Base-by-base conservation (phyloP, 331 rosid genomes). In the Malus hybrid region DNA sequence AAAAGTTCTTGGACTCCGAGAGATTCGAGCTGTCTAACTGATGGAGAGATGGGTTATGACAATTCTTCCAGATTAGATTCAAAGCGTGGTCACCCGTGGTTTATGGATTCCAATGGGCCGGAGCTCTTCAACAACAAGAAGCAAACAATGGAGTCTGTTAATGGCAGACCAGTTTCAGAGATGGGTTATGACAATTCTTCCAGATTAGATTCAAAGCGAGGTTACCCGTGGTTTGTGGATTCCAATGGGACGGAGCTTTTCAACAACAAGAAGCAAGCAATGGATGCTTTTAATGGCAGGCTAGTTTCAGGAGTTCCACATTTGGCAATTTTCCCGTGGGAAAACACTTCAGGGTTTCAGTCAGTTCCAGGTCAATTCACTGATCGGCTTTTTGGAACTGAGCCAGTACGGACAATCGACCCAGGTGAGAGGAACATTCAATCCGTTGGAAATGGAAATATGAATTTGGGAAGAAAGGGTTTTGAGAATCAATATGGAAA, bases 81-180 rank as follows among this genome's bases (percentile, higher is more conserved):
- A 73, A 95, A 92, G 83, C 89, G 96, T 59, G 85, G 90, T 83
- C 93, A 92, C 79, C 90, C 85, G 78, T 92, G 98, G 97, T 85
- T 90, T 80, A 78, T 85, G 87, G 93, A 95, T 81, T 72, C 88
- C 52, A 83, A 77, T 82, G 96, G 88, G 70, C 85, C 86, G 39
- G 93, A 90, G 73, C 71, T 78, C 63, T 79, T 89, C 74, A 80
- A 80, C 84, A 88, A 71, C 76, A 95, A 95, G 91, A 92, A 90
- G 86, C 99, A 89, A 76, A 96, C 98, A 48, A 71, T 83, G 50
- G 98, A 92, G 86, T 83, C 82, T 57, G 91, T 75, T 57, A 77
- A 82, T 82, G 90, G 89, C 52, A 84, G 87, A 66, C 20, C 57
- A 6, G 57, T 52, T 52, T 52, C 57, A 67, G 96, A 89, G 76